Conservation (phyloP, 148 eudicot species). For the Amaranthus cruentus region DNA sequence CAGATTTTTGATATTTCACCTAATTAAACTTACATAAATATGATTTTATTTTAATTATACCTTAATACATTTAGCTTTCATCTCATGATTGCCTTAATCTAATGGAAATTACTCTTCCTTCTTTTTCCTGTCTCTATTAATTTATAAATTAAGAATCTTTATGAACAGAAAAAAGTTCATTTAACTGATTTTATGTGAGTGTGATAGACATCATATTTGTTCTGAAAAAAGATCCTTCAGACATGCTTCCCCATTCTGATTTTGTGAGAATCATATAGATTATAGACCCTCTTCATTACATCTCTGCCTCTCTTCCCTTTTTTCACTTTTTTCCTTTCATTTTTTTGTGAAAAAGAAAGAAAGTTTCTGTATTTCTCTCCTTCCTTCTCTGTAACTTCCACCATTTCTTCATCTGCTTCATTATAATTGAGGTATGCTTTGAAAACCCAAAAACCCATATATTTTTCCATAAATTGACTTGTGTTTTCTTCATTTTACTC, state of each 20-base stretch:
- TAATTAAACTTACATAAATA: slow-evolving; percentile 1
- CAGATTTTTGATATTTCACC: slow-evolving; percentile 22
- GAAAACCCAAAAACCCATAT: slow-evolving; percentile 4
- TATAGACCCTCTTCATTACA: slow-evolving; percentile 6
- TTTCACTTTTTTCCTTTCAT: not conserved
- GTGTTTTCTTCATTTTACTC: not conserved
- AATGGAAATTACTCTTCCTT: too few species aligned
- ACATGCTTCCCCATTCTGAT: slow-evolving; percentile 16
- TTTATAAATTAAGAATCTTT: not conserved
- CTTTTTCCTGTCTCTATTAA: not conserved
- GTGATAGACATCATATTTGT: not conserved
- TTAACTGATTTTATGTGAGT: slow-evolving; percentile 3
- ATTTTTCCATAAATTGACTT: not conserved
- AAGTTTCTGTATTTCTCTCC: not conserved
- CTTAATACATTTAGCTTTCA: not conserved
- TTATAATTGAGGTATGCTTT: slow-evolving; percentile 19
- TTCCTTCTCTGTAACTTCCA: slow-evolving; percentile 6
- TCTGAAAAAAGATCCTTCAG: not conserved
- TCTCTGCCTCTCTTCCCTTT: slow-evolving; percentile 30
- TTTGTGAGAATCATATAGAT: slow-evolving; percentile 26
- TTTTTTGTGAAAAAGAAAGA: not conserved
- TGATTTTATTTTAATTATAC: not conserved
- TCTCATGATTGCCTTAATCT: not conserved
- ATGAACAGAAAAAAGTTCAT: too few species aligned
- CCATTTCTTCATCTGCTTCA: slow-evolving; percentile 14